A percentile compares a stretch with the other conserved stretches of the same genome.
These are phyloP conservation scores for Fusarium irregulare DNA, from an alignment of 2,329 filamentous ascomycete species.

Conservation along the genomic window DNA sequence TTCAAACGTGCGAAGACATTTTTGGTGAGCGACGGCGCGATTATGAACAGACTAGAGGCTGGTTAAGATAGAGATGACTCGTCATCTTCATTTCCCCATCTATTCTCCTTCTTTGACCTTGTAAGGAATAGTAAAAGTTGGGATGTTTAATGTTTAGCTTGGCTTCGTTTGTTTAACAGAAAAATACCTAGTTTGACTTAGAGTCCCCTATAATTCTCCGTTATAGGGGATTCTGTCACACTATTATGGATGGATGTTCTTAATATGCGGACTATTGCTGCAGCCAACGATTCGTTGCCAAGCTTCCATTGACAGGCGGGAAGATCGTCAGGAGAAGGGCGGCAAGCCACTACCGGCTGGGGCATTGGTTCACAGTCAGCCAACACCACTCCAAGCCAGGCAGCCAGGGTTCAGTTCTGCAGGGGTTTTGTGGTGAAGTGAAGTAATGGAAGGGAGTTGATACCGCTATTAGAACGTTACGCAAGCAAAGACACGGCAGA, in stretches of 20 bases:
- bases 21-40: conserved; percentile 24
- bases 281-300: conserved; percentile 30
- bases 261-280: conserved; percentile 23
- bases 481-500: conserved; percentile 6
- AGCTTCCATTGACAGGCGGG: conserved; percentile 28
- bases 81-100: conserved; percentile 41
- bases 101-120: background rate
- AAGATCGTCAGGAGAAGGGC: conserved; percentile 44
- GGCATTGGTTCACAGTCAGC: conserved; percentile 25
- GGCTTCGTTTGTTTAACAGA: background rate
- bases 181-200: background rate
- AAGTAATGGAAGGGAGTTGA: background rate
- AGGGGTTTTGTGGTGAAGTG: conserved; percentile 9
- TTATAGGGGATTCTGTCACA: background rate
- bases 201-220: conserved; percentile 35
- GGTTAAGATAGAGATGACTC: conserved; percentile 17
- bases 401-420: conserved; percentile 11
- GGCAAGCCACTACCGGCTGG: conserved; percentile 36
- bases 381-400: conserved; percentile 13
- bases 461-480: conserved; percentile 6
- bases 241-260: conserved; percentile 21
- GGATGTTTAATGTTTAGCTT: background rate
- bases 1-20: conserved; percentile 21
- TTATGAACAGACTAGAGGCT: conserved; percentile 31
- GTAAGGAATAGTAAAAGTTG: background rate